Conservation (phyloP, 306 rosid species). For the Calophaca sinica region DNA sequence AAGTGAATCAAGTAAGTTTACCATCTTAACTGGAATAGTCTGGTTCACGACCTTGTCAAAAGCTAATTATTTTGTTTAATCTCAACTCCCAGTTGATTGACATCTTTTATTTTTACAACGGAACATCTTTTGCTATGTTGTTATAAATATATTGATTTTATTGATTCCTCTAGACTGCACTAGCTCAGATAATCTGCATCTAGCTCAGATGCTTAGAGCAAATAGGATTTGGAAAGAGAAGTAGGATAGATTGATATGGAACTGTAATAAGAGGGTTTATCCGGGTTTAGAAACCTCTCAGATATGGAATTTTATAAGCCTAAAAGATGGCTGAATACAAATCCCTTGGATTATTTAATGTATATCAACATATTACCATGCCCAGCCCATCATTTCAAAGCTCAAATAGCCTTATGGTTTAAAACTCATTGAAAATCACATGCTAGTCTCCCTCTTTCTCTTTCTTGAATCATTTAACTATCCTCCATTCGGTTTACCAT, state of each 20-base stretch:
- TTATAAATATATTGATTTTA: slow-evolving; percentile 23
- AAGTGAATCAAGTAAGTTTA: slow-evolving; percentile 60
- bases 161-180: background rate
- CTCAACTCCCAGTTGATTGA: slow-evolving; percentile 5
- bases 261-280: slow-evolving; percentile 15
- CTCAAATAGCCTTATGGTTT: background rate
- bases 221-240: slow-evolving; percentile 34
- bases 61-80: slow-evolving; percentile 33
- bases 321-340: slow-evolving; percentile 21
- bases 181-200: slow-evolving; percentile 18
- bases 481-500: too few species aligned
- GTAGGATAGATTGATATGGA: slow-evolving; percentile 6
- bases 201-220: background rate
- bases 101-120: slow-evolving; percentile 20
- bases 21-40: slow-evolving; percentile 28
- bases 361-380: background rate
- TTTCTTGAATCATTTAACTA: too few species aligned
- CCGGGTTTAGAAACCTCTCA: slow-evolving; percentile 13
- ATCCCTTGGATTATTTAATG: slow-evolving; percentile 5
- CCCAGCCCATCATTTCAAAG: background rate
- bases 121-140: slow-evolving; percentile 11
- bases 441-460: background rate
- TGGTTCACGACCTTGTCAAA: slow-evolving; percentile 33
- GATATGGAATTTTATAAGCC: slow-evolving; percentile 8
- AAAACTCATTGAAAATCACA: background rate